Evolutionary conservation across 106 monocot genomes (phyloP), one percentile per base, ranked within the genome.

Genomic region (Dendrobium chrysotoxum): DNA sequence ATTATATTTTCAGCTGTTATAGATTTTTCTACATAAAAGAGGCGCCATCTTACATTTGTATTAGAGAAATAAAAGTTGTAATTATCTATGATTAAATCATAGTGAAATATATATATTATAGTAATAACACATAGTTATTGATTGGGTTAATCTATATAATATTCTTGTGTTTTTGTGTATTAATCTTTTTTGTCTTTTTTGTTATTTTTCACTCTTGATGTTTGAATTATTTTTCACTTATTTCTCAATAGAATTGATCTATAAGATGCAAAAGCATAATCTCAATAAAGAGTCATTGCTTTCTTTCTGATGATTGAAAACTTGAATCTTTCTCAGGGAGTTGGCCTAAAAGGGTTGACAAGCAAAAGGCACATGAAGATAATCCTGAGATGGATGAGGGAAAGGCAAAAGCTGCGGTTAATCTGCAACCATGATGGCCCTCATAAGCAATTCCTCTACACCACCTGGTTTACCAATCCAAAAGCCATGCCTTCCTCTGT

Each of bases 281-380:
- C 28, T 67, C 9, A 67, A 26, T 10, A 67, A 67, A 5, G 1
- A 4, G 0, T 20, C 20, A 55, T 15, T 20, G 0, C 66, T 25
- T 67, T 28, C 8, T 28, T 67, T 67, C 28, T 26, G 66, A 23
- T 67, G 25, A 35, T 35, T 72, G 4, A 28, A 40, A 12, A 18
- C n/a, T 53, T 31, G 10, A 66, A n/a, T 7, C 44, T 50, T 39
- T 72, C 82, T 39, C 81, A 98, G 98, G 89, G 35, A 21, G 85
- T 89, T 55, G 95, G 98, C 9, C 75, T 98, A 82, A 88, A 85
- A 78, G 92, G 92, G 0, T 53, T 98, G 83, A 83, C 86, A 39
- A 92, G 95, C 86, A 98, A 98, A 81, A 86, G 95, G 70, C 98
- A 95, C 16, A 98, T 95, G 98, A 98, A 98, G 80, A 95, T 98